Percentiles rank a stretch among this genome's conserved stretches.
Conservation (phyloP, 2,329 filamentous ascomycete genomes). For the Alternaria triticimaculans region DNA sequence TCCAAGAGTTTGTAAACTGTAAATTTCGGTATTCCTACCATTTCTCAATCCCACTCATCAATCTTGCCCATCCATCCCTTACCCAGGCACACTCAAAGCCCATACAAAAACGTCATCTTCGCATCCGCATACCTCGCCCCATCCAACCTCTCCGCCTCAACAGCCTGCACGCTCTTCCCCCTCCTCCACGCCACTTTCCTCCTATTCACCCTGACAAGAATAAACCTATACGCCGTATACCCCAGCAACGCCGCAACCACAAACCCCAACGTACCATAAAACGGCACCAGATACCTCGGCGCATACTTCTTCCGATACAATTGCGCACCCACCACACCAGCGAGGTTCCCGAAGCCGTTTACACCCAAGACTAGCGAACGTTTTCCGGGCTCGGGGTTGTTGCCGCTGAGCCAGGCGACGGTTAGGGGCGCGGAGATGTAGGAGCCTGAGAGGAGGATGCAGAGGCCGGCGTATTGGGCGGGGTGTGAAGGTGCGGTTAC, state of each 20-base stretch:
- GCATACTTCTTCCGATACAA: constrained; percentile 26
- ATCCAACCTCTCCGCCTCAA: constrained; percentile 27
- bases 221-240: constrained; percentile 27
- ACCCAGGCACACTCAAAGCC: constrained; percentile 11
- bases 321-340: constrained; percentile 30
- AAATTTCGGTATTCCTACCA: too few relatives aligned
- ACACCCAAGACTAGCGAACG: constrained; percentile 27
- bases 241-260: constrained; percentile 26
- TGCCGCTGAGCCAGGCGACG: constrained; percentile 31
- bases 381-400: constrained; percentile 32
- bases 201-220: constrained; percentile 22
- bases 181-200: constrained; percentile 18
- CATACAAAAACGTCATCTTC: constrained; percentile 36
- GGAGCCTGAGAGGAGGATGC: constrained; percentile 31
- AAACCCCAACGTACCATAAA: constrained; percentile 32
- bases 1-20: too few relatives aligned
- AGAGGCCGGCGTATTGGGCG: constrained; percentile 25
- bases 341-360: constrained; percentile 35
- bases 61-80: too few relatives aligned
- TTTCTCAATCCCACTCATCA: too few relatives aligned
- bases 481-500: constrained; percentile 12
- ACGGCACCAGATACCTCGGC: constrained; percentile 24
- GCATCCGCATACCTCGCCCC: constrained; percentile 26
- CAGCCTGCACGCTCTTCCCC: constrained; percentile 14
- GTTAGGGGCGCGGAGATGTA: constrained; percentile 33